These are phyloP conservation scores for Beauveria caledonica DNA, from an alignment of 2,329 filamentous ascomycete species.

Conservation along the genomic window DNA sequence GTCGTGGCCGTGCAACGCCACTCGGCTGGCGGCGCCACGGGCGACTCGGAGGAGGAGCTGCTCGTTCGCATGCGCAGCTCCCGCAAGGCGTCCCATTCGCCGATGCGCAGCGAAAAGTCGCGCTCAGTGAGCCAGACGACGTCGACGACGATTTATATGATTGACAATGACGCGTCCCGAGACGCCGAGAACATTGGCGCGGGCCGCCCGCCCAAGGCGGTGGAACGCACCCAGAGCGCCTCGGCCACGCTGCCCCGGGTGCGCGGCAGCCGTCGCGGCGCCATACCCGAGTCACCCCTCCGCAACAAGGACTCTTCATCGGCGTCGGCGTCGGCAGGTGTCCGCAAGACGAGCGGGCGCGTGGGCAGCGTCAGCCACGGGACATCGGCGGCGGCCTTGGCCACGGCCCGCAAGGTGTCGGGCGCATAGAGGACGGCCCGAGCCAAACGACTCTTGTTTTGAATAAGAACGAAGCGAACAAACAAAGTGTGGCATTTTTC, in stretches of 20 bases:
- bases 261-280: constrained; percentile 47
- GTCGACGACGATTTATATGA: constrained; percentile 51
- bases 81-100: constrained; percentile 58
- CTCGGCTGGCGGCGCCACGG: constrained; percentile 43
- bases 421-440: constrained; percentile 27
- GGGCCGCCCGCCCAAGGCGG: constrained; percentile 49
- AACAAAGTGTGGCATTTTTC: constrained; percentile 14
- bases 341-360: constrained; percentile 59
- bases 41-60: constrained; percentile 74
- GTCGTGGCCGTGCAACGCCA: constrained; percentile 52
- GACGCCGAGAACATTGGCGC: constrained; percentile 64
- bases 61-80: constrained; percentile 66
- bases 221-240: constrained; percentile 46
- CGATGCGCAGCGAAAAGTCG: constrained; percentile 50
- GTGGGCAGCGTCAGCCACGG: constrained; percentile 48
- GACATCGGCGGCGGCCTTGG: constrained; percentile 32
- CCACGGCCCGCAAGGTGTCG: constrained; percentile 47
- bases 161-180: constrained; percentile 60
- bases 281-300: constrained; percentile 37
- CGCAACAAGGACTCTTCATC: constrained; percentile 35
- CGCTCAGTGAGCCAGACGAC: constrained; percentile 71
- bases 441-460: constrained; percentile 13
- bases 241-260: constrained; percentile 56
- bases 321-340: constrained; percentile 30
- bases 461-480: neutral